Percentiles rank a stretch among this genome's conserved stretches.
phyloP scores from a whole-genome alignment of 495 filamentous ascomycete genomes.

The Podospora fimiseda region DNA sequence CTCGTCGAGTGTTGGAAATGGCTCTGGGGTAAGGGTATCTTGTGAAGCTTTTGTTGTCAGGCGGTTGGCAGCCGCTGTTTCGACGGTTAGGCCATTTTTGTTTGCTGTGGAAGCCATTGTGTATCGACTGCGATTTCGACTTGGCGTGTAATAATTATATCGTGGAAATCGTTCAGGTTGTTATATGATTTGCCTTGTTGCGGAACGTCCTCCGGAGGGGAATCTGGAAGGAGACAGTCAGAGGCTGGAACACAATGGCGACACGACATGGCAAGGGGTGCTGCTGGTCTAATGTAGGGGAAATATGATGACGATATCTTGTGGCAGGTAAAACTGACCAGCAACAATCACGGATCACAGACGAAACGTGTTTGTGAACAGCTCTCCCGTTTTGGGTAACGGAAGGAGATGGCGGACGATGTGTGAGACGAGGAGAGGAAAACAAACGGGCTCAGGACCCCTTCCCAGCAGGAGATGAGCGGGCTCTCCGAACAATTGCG shows the following conservation, averaged over 20 bases:
- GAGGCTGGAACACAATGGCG: not conserved
- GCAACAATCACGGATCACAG: not conserved
- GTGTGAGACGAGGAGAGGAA: too few relatives aligned
- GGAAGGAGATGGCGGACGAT: not conserved
- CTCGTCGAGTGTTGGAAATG: constrained; percentile 20
- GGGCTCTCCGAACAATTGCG: not conserved
- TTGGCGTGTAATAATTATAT: constrained; percentile 23
- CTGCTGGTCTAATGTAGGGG: not conserved
- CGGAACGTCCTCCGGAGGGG: not conserved
- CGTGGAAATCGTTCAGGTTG: not conserved
- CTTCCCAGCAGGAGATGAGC: constrained; percentile 21
- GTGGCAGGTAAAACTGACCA: not conserved
- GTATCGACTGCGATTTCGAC: constrained; percentile 5
- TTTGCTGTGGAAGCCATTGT: constrained; percentile 23
- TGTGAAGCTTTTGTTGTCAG: constrained; percentile 21
- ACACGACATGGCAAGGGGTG: not conserved
- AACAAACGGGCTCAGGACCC: constrained; percentile 12
- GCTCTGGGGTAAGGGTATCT: constrained; percentile 23
- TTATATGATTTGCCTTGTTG: not conserved
- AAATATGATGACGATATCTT: not conserved
- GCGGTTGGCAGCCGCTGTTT: constrained; percentile 18
- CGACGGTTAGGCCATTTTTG: constrained; percentile 25
- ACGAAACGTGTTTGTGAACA: not conserved
- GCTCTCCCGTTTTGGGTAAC: not conserved
- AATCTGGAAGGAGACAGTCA: constrained; percentile 2